Conservation (phyloP, 2,329 filamentous ascomycete genomes). For the Fusarium coffeatum region DNA sequence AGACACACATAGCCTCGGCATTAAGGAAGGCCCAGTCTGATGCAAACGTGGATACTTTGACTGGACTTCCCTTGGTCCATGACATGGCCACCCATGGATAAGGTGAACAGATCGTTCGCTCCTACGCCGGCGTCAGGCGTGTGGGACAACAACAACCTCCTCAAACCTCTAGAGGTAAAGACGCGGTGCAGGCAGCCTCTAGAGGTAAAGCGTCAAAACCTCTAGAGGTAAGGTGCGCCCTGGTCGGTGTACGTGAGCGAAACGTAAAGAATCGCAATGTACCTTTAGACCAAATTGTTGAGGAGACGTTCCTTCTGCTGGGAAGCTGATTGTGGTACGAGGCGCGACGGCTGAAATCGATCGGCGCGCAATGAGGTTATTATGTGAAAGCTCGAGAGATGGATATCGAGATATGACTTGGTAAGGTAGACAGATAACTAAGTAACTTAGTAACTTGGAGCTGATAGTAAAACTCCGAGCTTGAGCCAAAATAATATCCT, state of each 20-base stretch:
- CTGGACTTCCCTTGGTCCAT: conserved; percentile 49
- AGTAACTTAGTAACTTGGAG: neutral
- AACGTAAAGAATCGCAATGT: conserved; percentile 41
- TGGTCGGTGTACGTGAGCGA: conserved; percentile 45
- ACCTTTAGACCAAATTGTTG: conserved; percentile 45
- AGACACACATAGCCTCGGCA: conserved; percentile 45
- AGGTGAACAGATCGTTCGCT: conserved; percentile 37
- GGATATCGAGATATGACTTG: conserved; percentile 18
- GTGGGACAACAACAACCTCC: conserved; percentile 40
- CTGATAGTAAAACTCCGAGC: conserved; percentile 31
- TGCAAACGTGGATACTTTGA: conserved; percentile 46
- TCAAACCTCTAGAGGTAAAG: conserved; percentile 45
- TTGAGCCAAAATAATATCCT: conserved; percentile 39
- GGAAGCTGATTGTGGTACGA: conserved; percentile 4
- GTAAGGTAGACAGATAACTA: conserved; percentile 18
- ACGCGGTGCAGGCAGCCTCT: conserved; percentile 45
- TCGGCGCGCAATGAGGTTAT: conserved; percentile 25
- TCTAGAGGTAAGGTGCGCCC: conserved; percentile 45
- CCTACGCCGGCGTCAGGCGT: conserved; percentile 44
- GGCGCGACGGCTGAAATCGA: conserved; percentile 5
- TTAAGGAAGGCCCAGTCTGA: conserved; percentile 42
- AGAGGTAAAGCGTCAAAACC: conserved; percentile 44
- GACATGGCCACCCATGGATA: conserved; percentile 40
- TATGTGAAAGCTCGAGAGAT: conserved; percentile 40
- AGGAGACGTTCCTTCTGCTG: conserved; percentile 39